These are phyloP conservation scores for Oryza glaberrima DNA, from an alignment of 176 grass and related monocot species.

Conservation along the genomic window DNA sequence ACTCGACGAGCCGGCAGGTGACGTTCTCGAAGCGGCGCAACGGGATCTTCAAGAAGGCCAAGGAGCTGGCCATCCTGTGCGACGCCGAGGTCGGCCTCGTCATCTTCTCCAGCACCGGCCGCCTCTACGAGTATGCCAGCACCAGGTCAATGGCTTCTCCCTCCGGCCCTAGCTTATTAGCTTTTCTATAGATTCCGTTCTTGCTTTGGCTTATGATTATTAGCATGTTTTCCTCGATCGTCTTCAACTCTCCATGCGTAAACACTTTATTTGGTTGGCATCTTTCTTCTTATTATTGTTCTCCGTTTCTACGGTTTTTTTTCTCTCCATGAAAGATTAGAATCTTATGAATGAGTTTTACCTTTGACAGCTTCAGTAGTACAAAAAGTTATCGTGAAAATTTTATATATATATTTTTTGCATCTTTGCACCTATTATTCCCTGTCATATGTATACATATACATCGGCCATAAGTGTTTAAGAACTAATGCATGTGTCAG, in stretches of 20 bases:
- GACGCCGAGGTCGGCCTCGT: conserved; percentile 92
- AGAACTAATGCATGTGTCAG: background rate
- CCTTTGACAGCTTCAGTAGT: background rate
- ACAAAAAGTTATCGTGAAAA: background rate
- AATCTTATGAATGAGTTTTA: background rate
- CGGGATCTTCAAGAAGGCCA: conserved; percentile 94
- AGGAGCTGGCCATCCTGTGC: conserved; percentile 91
- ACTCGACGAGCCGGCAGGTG: conserved; percentile 89
- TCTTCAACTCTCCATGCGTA: background rate
- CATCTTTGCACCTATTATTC: background rate
- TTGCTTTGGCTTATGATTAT: background rate
- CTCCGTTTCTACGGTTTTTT: background rate
- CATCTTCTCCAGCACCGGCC: conserved; percentile 88
- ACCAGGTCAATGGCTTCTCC: conserved; percentile 56
- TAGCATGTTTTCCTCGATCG: background rate
- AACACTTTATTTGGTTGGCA: background rate
- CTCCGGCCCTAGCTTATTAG: background rate
- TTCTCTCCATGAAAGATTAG: background rate
- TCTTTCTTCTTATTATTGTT: background rate
- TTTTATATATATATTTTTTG: background rate
- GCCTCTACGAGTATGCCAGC: conserved; percentile 88
- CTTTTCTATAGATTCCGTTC: background rate
- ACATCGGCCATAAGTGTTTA: background rate
- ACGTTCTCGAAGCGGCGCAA: conserved; percentile 88
- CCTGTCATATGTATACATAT: background rate